Evolutionary conservation across 2,329 filamentous ascomycete species (phyloP), one percentile per base, ranked within the genome.

Genomic region (Pseudogymnoascus sp.): DNA sequence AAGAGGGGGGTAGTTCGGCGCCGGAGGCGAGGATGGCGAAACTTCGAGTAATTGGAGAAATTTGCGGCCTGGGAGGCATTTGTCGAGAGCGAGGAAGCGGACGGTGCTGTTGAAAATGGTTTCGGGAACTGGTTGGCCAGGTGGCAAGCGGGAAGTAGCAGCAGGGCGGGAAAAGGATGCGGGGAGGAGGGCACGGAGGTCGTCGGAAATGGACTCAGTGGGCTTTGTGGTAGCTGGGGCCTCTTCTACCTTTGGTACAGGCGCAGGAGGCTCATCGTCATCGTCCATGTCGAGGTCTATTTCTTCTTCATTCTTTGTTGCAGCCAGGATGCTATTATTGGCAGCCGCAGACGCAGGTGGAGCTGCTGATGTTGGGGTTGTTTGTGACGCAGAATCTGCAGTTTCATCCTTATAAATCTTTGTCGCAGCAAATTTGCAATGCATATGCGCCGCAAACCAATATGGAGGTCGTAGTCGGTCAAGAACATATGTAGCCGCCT

Each of bases 361-460:
- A 15, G 21, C 26, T 28, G 23, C 13, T 26, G 57, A 19, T 15
- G 34, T 39, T 59, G 18, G 37, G 26, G n/a, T 19, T 59, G 34
- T 12, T 10, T 35, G 28, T 21, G 18, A 3, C 18, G 55, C 26
- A 18, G 58, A 61, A 13, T 63, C 21, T 9, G 57, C 3, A 7
- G 61, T 64, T 59, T 19, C 59, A 23, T 69, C 67, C 12, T 75
- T 67, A 61, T 84, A 85, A n/a, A 64, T 75, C 70, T 82, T 86
- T 63, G 83, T 71, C 0, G 92, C 94, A 0, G 86, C 74, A 70
- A 88, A 97, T 70, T 92, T 95, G 76, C 88, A 85, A 73, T 99
- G 94, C 74, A 97, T 74, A 73, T 99, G 94, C 2, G 92, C 94
- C 35, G 89, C 87, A 71, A 97, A 96, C 94, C 94, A 99, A 71